Base-by-base conservation (phyloP, 2,329 filamentous ascomycete genomes). In the Penicillium psychrosexuale region DNA sequence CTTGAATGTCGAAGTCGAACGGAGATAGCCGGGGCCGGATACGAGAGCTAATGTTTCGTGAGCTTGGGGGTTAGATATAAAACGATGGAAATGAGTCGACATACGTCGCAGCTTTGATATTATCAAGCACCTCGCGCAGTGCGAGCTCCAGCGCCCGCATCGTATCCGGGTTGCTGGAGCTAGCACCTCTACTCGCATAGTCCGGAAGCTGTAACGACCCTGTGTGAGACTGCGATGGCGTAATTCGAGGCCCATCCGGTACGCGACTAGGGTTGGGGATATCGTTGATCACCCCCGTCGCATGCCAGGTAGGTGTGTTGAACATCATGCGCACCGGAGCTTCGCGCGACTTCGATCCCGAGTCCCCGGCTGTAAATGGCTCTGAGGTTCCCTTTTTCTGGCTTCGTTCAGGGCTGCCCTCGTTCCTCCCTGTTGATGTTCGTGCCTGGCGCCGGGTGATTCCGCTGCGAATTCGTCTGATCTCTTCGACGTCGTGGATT, bases 401-500 rank as follows among this genome's bases (percentile, higher is more conserved):
- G 78, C 75, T 72, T 5, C 82, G 83, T 15, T 85, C 86, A n/a
- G 84, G 85, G 36, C 78, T 78, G 51, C 39, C 56, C 8, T 87
- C 84, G 56, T 84, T 82, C 56, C 81, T 82, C 22, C 80, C 76
- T 13, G 82, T 75, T 1, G 86, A 85, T 53, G 82, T 84, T 65
- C 90, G 84, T 2, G 90, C 86, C 70, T 96, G 91, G 56, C 93
- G 83, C 60, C 93, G 82, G 27, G 93, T 97, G 72, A 97, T 96
- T 58, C 85, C 83, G 42, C 90, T 90, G 50, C 93, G 85, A 66
- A 96, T 78, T 73, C 88, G 90, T 63, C 84, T 83, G 66, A 97
- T 97, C 72, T 90, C 90, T 8, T 93, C 90, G 55, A 97, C 90
- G 76, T 96, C 82, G 74, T 97, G 93, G 43, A 96, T 77, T 47